These are phyloP conservation scores for Schizothecium vesticola DNA, from an alignment of 495 filamentous ascomycete species.

Conservation along the genomic window DNA sequence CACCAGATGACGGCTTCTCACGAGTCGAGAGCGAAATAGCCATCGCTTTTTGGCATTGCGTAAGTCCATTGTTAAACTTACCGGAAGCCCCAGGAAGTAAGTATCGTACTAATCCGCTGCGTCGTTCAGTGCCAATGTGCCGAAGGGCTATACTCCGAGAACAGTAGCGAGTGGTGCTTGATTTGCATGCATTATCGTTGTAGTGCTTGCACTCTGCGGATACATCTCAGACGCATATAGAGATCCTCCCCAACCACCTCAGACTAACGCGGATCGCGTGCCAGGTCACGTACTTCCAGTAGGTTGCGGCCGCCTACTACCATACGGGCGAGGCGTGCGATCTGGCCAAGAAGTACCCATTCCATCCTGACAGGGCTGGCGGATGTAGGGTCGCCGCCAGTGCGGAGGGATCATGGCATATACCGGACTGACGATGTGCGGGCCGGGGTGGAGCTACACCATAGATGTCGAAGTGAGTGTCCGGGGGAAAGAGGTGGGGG, in stretches of 20 bases:
- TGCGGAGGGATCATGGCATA: not conserved
- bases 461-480: not conserved
- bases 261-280: constrained; percentile 11
- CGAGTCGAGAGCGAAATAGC: too few relatives aligned
- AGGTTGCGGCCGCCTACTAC: constrained; percentile 6
- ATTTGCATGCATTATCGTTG: too few relatives aligned
- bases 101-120: too few relatives aligned
- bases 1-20: constrained; percentile 3
- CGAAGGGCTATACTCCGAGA: too few relatives aligned
- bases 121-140: too few relatives aligned
- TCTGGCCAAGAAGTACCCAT: constrained; percentile 3
- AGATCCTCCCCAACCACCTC: not conserved
- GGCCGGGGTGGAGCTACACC: not conserved
- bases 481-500: too few relatives aligned
- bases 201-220: too few relatives aligned
- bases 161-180: too few relatives aligned
- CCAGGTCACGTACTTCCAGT: constrained; percentile 5
- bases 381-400: not conserved
- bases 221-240: too few relatives aligned
- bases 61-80: too few relatives aligned
- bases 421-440: not conserved
- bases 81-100: too few relatives aligned
- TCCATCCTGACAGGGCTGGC: not conserved
- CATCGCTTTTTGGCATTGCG: too few relatives aligned
- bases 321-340: constrained; percentile 5